A percentile compares a stretch with the other conserved stretches of the same genome.
Evolutionary conservation across 257 asterid genomes (phyloP).

Genomic region (Agastache rugosa): DNA sequence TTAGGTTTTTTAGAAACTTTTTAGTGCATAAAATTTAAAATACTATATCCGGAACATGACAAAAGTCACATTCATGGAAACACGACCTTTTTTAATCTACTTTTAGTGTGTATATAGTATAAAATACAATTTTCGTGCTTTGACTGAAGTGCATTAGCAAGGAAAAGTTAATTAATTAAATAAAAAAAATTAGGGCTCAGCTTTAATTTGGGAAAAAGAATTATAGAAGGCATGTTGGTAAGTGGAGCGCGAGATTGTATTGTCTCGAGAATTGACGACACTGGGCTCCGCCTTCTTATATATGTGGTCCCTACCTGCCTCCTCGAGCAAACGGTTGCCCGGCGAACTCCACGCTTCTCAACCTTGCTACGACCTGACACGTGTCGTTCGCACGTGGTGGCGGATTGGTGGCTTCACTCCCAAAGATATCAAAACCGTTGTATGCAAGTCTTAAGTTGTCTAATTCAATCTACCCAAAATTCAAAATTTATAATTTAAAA

Average conservation of each 20-base stretch:
- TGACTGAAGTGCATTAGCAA: background rate
- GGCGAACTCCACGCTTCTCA: conserved; percentile 3
- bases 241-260: conserved; percentile 35
- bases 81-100: too few species aligned
- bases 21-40: too few species aligned
- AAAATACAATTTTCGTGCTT: too few species aligned
- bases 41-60: too few species aligned
- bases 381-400: conserved; percentile 28
- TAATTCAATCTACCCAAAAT: too few species aligned
- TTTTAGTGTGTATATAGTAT: too few species aligned
- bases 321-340: conserved; percentile 28
- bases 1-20: too few species aligned
- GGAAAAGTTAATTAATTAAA: background rate
- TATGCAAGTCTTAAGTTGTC: too few species aligned
- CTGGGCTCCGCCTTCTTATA: conserved; percentile 20
- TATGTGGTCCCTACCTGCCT: conserved; percentile 29
- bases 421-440: background rate
- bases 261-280: conserved; percentile 37
- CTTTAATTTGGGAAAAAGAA: conserved; percentile 7
- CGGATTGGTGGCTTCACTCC: background rate
- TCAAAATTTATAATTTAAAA: too few species aligned
- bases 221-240: background rate
- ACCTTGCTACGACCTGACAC: background rate
- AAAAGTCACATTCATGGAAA: too few species aligned
- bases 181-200: background rate